Base-by-base conservation (phyloP, 441 rosid genomes). In the Biscutella laevigata region DNA sequence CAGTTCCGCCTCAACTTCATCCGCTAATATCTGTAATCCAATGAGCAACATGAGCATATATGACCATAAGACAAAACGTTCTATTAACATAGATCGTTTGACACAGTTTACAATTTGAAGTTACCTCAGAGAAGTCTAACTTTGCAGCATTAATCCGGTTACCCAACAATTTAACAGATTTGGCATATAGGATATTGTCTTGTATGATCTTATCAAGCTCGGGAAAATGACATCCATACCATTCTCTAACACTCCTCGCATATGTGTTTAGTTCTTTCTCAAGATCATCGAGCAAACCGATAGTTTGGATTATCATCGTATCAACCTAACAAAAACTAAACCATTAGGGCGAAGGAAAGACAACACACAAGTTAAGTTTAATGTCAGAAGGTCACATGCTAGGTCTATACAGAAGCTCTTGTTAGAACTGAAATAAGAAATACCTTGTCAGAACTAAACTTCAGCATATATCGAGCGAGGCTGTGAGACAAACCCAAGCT, bases 141-240 rank as follows among this genome's bases (percentile, higher is more conserved):
- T 82, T 82, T 13, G 86, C 80, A 20, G 98, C 95, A 73, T 85
- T 83, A 12, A 69, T 70, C 25, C 96, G 87, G 52, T 78, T 20
- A 33, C 96, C 86, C 95, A 91, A 80, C 68, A 83, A 52, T 64
- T 91, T 91, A 44, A 85, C 95, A 7, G 81, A 40, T 70, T 88
- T 88, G 19, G 96, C 98, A 71, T 91, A 91, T 1, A 52, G 80
- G 33, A 91, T 85, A 65, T 85, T 88, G 65, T 91, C 98, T 46
- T 69, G 76, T 19, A 91, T 73, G 65, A 91, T 85, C 80, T 76
- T 91, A 2, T 87, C 88, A 48, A 91, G 96, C 79, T 91, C 98
- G 0, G 96, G 98, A 71, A 91, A 88, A 74, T 91, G 98, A 96
- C 98, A 91, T 33, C 98, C 98, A 17, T 88, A 88, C 98, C 98